Evolutionary conservation across 768 basidiomycete species (phyloP).

Genomic region (Suillus brevipes): DNA sequence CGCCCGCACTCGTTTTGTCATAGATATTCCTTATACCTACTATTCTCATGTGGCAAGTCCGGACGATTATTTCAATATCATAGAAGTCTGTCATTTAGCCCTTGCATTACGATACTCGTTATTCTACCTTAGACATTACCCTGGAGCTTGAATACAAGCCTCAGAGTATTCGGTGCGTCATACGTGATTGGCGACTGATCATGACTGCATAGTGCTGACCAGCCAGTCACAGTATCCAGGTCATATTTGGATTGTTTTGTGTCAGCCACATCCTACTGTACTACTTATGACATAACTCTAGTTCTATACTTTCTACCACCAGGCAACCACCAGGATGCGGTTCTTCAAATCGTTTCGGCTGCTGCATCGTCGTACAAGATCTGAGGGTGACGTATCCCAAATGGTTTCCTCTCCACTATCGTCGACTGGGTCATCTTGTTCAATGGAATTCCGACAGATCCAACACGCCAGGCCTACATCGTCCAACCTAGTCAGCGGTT

Average conservation of each 20-base stretch:
- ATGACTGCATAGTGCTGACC: background rate
- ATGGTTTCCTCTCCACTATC: conserved; percentile 12
- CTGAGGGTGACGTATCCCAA: conserved; percentile 40
- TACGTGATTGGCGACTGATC: background rate
- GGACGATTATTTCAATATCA: too few species aligned
- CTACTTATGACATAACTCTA: background rate
- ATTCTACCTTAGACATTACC: background rate
- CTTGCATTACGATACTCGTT: background rate
- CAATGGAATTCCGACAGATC: background rate
- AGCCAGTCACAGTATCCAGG: background rate
- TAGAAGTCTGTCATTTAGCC: background rate
- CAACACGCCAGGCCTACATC: background rate
- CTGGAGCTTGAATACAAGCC: background rate
- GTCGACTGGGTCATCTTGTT: conserved; percentile 2
- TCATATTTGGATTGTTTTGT: background rate
- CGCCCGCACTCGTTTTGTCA: background rate
- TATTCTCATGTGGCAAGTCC: background rate
- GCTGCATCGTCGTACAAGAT: conserved; percentile 49
- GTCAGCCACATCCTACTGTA: background rate
- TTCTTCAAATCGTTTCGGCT: conserved; percentile 47
- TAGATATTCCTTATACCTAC: too few species aligned
- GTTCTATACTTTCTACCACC: background rate
- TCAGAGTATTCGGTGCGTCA: background rate
- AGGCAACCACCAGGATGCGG: conserved; percentile 35
- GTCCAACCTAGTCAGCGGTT: background rate